Percentiles rank a stretch among this genome's conserved stretches.
Evolutionary conservation across 352 stramenopile species (phyloP).

Genomic region (Bremia lactucae): DNA sequence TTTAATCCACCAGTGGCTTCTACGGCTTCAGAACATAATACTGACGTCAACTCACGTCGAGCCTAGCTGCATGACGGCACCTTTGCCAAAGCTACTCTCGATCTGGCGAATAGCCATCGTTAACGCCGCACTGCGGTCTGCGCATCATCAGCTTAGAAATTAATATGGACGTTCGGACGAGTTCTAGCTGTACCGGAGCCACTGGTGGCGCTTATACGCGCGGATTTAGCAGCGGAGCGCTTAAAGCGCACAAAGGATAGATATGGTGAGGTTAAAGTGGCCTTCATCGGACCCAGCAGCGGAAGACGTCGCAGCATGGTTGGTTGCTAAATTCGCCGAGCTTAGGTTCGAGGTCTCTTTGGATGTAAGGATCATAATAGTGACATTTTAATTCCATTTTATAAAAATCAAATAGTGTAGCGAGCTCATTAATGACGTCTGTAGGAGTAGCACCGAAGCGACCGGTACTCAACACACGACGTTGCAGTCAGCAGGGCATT

Average conservation of each 20-base stretch:
- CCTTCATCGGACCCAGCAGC: constrained; percentile 2
- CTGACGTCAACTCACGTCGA: constrained; percentile 42
- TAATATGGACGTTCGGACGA: not conserved
- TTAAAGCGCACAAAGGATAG: constrained; percentile 20
- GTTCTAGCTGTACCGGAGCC: constrained; percentile 8
- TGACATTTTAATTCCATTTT: not conserved
- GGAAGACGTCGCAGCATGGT: constrained; percentile 17
- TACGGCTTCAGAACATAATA: not conserved
- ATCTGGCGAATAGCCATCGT: constrained; percentile 93
- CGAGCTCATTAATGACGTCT: constrained; percentile 2
- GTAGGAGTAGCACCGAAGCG: not conserved
- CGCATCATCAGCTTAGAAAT: not conserved
- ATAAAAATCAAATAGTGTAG: not conserved
- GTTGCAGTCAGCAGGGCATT: constrained; percentile 8
- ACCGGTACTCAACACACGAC: not conserved
- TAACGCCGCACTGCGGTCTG: constrained; percentile 81
- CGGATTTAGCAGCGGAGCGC: constrained; percentile 22
- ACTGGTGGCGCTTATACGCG: constrained; percentile 6
- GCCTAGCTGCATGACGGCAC: constrained; percentile 94
- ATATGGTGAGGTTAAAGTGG: constrained; percentile 5
- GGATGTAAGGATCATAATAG: not conserved
- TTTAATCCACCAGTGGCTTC: constrained; percentile 5
- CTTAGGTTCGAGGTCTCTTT: not conserved
- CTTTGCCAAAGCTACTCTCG: constrained; percentile 92
- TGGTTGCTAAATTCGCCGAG: not conserved